Evolutionary conservation across 2,329 filamentous ascomycete species (phyloP).

Genomic region (Exserohilum turcica): DNA sequence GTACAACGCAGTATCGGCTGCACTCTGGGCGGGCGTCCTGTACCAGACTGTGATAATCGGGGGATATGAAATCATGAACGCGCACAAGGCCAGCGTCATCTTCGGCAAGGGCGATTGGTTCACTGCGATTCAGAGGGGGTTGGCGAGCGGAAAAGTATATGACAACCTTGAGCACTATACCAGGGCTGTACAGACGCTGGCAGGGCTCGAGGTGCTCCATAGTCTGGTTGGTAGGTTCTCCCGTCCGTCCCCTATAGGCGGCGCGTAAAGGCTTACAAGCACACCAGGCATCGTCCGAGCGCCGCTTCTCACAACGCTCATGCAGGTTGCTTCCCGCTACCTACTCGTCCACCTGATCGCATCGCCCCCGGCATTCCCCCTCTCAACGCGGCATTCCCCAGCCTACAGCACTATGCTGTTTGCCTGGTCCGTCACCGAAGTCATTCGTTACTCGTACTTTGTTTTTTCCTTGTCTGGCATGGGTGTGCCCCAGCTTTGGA

Average conservation of each 20-base stretch:
- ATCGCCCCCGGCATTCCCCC: conserved; percentile 66
- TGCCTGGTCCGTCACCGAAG: conserved; percentile 90
- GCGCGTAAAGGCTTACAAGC: neutral
- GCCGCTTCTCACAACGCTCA: conserved; percentile 79
- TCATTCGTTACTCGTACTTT: conserved; percentile 92
- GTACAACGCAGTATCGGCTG: conserved; percentile 81
- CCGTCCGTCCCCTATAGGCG: neutral
- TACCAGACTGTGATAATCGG: conserved; percentile 67
- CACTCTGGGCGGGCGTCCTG: conserved; percentile 80
- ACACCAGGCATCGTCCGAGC: conserved; percentile 79
- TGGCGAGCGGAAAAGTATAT: conserved; percentile 59
- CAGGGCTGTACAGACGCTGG: conserved; percentile 82
- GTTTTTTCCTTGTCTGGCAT: conserved; percentile 66
- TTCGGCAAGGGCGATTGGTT: conserved; percentile 16
- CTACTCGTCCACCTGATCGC: conserved; percentile 88
- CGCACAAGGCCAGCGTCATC: conserved; percentile 19
- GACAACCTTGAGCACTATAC: conserved; percentile 68
- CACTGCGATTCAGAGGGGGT: conserved; percentile 16
- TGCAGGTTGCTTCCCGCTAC: conserved; percentile 88
- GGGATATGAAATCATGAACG: conserved; percentile 16
- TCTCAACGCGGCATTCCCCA: conserved; percentile 60
- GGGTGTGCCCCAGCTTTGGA: conserved; percentile 68
- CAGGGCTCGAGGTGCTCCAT: conserved; percentile 82
- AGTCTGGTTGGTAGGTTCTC: conserved; percentile 68
- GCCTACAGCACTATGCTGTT: conserved; percentile 78